Conservation (phyloP, 2,329 filamentous ascomycete species). For the Penicillium sp. region DNA sequence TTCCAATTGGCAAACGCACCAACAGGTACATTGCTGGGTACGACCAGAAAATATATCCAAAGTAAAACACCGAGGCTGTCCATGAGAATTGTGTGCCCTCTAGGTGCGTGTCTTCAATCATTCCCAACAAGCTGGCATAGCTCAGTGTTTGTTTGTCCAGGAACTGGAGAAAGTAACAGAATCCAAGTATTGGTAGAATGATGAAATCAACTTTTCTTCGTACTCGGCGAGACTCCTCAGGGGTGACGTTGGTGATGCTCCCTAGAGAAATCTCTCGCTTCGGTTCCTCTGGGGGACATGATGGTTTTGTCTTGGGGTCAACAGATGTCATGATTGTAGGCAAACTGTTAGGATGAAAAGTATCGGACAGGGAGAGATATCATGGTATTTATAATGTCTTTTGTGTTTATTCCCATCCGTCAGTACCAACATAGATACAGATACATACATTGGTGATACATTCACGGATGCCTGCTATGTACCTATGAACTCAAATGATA, state of each 20-base stretch:
- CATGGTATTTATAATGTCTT: background rate
- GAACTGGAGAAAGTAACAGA: conserved; percentile 26
- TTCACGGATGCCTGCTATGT: no score
- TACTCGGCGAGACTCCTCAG: background rate
- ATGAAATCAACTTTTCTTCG: background rate
- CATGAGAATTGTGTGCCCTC: conserved; percentile 6
- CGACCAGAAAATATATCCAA: background rate
- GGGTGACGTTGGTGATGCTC: background rate
- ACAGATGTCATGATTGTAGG: background rate
- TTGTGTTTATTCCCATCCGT: background rate
- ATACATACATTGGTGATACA: no score
- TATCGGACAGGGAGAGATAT: background rate
- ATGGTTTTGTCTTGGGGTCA: no score
- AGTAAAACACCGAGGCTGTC: conserved; percentile 4
- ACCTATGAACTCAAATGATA: background rate
- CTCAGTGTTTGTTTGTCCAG: conserved; percentile 26
- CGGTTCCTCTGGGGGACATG: background rate
- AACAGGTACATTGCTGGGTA: background rate
- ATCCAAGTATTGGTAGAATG: conserved; percentile 17
- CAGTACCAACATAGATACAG: no score
- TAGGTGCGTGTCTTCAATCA: conserved; percentile 13
- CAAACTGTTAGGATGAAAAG: background rate
- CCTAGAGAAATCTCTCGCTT: background rate
- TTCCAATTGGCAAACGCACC: background rate
- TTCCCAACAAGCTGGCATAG: conserved; percentile 19